Evolutionary conservation across 2,329 filamentous ascomycete genomes (phyloP).

Genomic region (Aspergillus floridensis): DNA sequence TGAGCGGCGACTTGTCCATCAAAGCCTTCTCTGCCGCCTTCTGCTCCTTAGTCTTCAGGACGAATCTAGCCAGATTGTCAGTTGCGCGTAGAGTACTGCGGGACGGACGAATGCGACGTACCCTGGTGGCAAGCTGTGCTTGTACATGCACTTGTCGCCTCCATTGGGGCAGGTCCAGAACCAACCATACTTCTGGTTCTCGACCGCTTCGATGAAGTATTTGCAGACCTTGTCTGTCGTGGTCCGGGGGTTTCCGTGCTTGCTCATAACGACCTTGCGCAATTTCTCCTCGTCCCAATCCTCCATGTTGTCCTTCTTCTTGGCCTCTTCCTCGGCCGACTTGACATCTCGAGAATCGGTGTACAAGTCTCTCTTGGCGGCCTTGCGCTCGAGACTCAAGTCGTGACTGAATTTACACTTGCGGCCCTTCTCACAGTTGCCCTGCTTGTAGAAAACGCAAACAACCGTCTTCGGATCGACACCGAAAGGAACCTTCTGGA

Average conservation of each 20-base stretch:
- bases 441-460: constrained; percentile 96
- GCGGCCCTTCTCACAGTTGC: constrained; percentile 91
- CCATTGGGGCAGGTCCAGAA: constrained; percentile 98
- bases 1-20: constrained; percentile 91
- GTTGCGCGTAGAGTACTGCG: constrained; percentile 13
- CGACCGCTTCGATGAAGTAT: constrained; percentile 93
- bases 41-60: constrained; percentile 97
- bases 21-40: constrained; percentile 91
- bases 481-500: constrained; percentile 97
- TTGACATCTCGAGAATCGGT: constrained; percentile 69
- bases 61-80: constrained; percentile 60
- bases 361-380: constrained; percentile 88
- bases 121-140: constrained; percentile 91
- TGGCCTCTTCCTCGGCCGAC: constrained; percentile 67
- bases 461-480: constrained; percentile 97
- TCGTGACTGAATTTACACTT: constrained; percentile 99
- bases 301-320: constrained; percentile 88
- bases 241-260: constrained; percentile 95
- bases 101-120: constrained; percentile 50
- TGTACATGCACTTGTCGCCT: constrained; percentile 97
- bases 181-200: constrained; percentile 99
- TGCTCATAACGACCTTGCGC: constrained; percentile 83
- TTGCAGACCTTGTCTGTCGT: constrained; percentile 99
- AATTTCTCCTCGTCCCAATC: constrained; percentile 98
- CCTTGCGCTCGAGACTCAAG: constrained; percentile 81